These are phyloP conservation scores for Corymbia citriodora DNA, from an alignment of 441 rosid genomes.

Conservation along the genomic window DNA sequence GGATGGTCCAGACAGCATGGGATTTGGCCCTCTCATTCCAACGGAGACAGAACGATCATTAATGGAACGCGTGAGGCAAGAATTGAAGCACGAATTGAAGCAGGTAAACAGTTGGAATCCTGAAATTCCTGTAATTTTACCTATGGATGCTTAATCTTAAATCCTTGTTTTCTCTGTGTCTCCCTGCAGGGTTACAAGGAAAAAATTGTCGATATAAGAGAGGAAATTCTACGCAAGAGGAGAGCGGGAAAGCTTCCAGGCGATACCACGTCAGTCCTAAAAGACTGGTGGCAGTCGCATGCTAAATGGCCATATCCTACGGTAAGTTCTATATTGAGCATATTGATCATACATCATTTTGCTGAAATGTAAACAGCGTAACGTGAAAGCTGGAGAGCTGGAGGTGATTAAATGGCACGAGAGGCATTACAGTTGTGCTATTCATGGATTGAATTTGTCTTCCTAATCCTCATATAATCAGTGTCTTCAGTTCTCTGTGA, in stretches of 20 bases:
- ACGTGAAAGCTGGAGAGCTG: not conserved
- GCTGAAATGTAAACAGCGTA: not conserved
- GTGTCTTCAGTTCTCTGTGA: not conserved
- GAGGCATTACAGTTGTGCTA: not conserved
- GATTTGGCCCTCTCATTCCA: conserved; percentile 93
- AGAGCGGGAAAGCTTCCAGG: conserved; percentile 99
- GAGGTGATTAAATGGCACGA: not conserved
- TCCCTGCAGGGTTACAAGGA: conserved; percentile 84
- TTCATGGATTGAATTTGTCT: not conserved
- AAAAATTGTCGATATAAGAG: conserved; percentile 89
- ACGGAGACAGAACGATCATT: conserved; percentile 93
- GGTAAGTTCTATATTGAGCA: conserved; percentile 21
- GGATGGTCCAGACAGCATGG: conserved; percentile 68
- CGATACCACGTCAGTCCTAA: conserved; percentile 86
- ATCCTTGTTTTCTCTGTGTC: not conserved
- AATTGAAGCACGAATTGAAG: conserved; percentile 91
- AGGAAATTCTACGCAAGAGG: conserved; percentile 96
- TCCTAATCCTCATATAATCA: not conserved
- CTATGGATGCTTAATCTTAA: not conserved
- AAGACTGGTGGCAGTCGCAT: conserved; percentile 98
- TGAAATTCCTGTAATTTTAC: not conserved
- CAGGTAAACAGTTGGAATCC: conserved; percentile 39
- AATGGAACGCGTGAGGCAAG: conserved; percentile 98
- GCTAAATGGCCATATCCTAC: conserved; percentile 99
- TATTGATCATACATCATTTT: not conserved